A percentile compares a stretch with the other conserved stretches of the same genome.
Evolutionary conservation across 2,329 filamentous ascomycete genomes (phyloP).

Genomic region (Hypoxylon sp.): DNA sequence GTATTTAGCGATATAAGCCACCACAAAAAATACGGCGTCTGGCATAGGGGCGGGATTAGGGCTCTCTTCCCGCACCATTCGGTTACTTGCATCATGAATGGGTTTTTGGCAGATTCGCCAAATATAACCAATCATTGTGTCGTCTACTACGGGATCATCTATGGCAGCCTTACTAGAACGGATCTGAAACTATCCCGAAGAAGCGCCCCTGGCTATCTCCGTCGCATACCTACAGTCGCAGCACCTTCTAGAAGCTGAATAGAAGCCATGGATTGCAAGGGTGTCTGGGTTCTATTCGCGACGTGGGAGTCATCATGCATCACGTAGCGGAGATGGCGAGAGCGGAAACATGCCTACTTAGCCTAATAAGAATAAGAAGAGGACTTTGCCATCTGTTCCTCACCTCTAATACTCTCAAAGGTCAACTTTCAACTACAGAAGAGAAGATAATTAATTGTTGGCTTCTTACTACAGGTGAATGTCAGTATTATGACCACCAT

Average conservation of each 20-base stretch:
- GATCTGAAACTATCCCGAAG: conserved; percentile 37
- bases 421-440: too few species aligned
- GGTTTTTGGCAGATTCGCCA: conserved; percentile 44
- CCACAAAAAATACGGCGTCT: conserved; percentile 40
- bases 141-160: conserved; percentile 32
- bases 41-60: conserved; percentile 42
- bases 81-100: conserved; percentile 44
- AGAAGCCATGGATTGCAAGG: conserved; percentile 34
- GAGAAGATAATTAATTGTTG: too few species aligned
- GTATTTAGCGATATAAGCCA: conserved; percentile 35
- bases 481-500: too few species aligned
- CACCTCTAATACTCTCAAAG: too few species aligned
- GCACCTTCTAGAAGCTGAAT: conserved; percentile 43
- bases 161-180: conserved; percentile 43
- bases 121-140: conserved; percentile 44
- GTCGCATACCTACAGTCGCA: conserved; percentile 35
- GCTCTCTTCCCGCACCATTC: conserved; percentile 39
- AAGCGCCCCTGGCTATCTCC: conserved; percentile 36
- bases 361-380: too few species aligned
- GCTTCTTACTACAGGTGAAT: too few species aligned
- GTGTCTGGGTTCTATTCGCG: conserved; percentile 29
- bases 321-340: too few species aligned
- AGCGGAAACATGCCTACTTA: too few species aligned
- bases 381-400: too few species aligned
- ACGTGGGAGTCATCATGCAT: too few species aligned